These are phyloP conservation scores for Ajuga reptans DNA, from an alignment of 305 asterid species.

Conservation along the genomic window DNA sequence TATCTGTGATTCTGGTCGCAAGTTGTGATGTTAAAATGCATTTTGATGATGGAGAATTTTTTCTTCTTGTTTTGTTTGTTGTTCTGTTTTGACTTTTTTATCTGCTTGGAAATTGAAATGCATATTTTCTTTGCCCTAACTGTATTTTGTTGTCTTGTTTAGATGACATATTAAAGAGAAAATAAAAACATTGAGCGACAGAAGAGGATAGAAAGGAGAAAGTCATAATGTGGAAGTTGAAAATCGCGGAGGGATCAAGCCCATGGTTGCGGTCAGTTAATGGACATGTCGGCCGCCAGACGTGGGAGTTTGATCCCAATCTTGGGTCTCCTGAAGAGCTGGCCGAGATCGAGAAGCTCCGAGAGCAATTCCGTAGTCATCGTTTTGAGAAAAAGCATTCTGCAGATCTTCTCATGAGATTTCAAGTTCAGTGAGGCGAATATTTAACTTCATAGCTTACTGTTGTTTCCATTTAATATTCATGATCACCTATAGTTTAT, in stretches of 20 bases:
- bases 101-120: too few relatives aligned
- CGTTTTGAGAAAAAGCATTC: conserved; percentile 74
- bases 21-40: too few relatives aligned
- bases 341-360: conserved; percentile 55
- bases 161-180: too few relatives aligned
- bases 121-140: too few relatives aligned
- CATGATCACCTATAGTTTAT: not conserved
- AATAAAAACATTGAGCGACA: not conserved
- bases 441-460: not conserved
- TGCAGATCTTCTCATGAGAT: conserved; percentile 77
- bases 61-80: too few relatives aligned
- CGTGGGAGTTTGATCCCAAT: conserved; percentile 72
- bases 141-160: too few relatives aligned
- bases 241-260: conserved; percentile 51
- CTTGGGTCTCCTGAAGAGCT: conserved; percentile 67
- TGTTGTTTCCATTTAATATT: not conserved
- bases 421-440: conserved; percentile 47
- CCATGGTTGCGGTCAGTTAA: conserved; percentile 71
- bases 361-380: conserved; percentile 36
- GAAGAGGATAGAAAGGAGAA: not conserved
- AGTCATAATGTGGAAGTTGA: conserved; percentile 76
- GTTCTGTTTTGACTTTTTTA: too few relatives aligned
- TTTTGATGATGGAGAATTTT: too few relatives aligned
- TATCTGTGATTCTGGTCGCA: too few relatives aligned
- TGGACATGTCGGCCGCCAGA: conserved; percentile 65